Conservation (phyloP, 176 grass and related monocot genomes). For the Rhynchospora pubera region DNA sequence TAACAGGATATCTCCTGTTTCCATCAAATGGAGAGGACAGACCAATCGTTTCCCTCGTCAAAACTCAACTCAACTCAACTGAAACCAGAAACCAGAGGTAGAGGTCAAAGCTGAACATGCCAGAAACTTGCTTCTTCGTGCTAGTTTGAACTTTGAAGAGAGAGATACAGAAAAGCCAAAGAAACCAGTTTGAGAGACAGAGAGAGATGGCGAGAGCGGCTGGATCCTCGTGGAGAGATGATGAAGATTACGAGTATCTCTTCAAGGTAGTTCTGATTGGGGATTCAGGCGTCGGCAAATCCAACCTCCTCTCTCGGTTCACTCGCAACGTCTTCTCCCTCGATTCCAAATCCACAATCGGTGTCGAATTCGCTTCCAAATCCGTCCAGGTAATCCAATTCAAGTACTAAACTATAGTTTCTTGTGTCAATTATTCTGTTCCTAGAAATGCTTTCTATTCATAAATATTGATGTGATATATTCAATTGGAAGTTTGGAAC, state of each 20-base stretch:
- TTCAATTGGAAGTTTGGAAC: not conserved
- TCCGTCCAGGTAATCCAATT: conserved; percentile 47
- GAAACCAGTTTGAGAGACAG: not conserved
- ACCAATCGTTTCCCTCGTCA: conserved; percentile 9
- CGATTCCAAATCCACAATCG: conserved; percentile 91
- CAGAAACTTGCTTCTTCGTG: not conserved
- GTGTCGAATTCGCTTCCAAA: conserved; percentile 82
- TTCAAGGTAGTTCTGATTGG: conserved; percentile 88
- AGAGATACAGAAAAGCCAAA: not conserved
- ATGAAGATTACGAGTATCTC: conserved; percentile 85
- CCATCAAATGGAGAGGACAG: not conserved
- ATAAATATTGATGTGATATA: not conserved
- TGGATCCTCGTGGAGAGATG: conserved; percentile 50
- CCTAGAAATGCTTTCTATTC: not conserved
- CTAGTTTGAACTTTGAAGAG: too few species aligned
- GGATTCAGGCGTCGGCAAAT: conserved; percentile 82
- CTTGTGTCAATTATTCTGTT: not conserved
- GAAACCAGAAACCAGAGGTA: conserved; percentile 19
- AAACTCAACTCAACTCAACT: conserved; percentile 12
- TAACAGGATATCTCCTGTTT: not conserved
- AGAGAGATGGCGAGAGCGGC: conserved; percentile 37
- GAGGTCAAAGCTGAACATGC: conserved; percentile 6
- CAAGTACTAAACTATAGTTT: not conserved
- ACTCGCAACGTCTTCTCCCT: conserved; percentile 79
- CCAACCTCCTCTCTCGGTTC: conserved; percentile 81